These are phyloP conservation scores for Urostyla sp. DNA, from an alignment of 73 alveolate species.

Conservation along the genomic window DNA sequence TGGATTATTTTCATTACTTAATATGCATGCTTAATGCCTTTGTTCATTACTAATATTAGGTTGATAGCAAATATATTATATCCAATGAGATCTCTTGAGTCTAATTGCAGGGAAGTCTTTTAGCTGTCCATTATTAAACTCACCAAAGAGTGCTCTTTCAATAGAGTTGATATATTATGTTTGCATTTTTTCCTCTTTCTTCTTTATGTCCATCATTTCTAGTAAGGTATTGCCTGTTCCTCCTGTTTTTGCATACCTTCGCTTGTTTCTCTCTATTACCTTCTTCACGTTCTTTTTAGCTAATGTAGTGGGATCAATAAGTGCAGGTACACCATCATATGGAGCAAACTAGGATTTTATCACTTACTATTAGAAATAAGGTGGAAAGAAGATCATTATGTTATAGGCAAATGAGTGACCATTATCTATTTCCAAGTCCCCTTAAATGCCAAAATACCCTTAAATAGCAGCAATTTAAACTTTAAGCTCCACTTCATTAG, in stretches of 20 bases:
- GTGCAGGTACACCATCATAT: constrained; percentile 54
- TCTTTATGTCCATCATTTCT: constrained; percentile 13
- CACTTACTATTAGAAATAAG: constrained; percentile 45
- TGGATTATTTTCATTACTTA: constrained; percentile 23
- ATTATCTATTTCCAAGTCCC: constrained; percentile 53
- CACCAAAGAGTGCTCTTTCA: constrained; percentile 49
- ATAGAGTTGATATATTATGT: constrained; percentile 47
- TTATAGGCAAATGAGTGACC: constrained; percentile 54
- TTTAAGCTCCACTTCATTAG: constrained; percentile 44
- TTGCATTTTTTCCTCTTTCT: constrained; percentile 17
- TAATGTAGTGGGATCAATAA: constrained; percentile 40
- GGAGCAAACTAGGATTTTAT: constrained; percentile 35
- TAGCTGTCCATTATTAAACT: constrained; percentile 32
- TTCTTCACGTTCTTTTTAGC: constrained; percentile 1
- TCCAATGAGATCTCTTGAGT: constrained; percentile 30
- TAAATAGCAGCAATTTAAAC: not conserved
- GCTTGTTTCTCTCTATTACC: constrained; percentile 11
- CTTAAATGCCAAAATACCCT: constrained; percentile 35
- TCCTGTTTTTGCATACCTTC: constrained; percentile 19
- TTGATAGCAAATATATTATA: constrained; percentile 9
- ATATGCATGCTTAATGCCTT: constrained; percentile 24
- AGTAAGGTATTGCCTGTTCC: constrained; percentile 6
- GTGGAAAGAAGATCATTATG: constrained; percentile 40
- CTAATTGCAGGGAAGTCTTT: constrained; percentile 52
- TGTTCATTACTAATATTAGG: constrained; percentile 19